These are phyloP conservation scores for Penicillium odoratum DNA, from an alignment of 495 filamentous ascomycete genomes.

Conservation along the genomic window DNA sequence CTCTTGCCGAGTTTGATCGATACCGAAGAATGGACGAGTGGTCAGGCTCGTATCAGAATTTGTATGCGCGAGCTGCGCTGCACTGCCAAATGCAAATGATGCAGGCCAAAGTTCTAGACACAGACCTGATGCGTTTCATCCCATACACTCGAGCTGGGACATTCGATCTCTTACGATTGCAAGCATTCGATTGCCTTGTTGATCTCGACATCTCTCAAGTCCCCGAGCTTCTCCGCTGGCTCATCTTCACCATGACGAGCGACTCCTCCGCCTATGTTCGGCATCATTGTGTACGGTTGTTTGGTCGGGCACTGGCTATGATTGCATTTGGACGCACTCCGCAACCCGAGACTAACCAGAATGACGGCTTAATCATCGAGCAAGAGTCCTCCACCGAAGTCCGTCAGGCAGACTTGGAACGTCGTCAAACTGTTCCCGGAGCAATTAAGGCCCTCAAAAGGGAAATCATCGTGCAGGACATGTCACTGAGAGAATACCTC, in stretches of 20 bases:
- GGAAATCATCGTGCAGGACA: constrained; percentile 59
- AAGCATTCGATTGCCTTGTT: constrained; percentile 78
- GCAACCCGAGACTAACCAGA: constrained; percentile 30
- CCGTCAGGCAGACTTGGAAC: constrained; percentile 66
- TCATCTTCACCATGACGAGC: constrained; percentile 68
- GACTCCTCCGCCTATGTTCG: constrained; percentile 84
- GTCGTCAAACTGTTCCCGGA: constrained; percentile 72
- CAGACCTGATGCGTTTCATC: constrained; percentile 66
- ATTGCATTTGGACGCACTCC: constrained; percentile 71
- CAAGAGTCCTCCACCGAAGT: constrained; percentile 67
- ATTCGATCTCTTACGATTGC: constrained; percentile 74
- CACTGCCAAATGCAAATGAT: constrained; percentile 74
- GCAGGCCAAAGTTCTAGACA: constrained; percentile 64
- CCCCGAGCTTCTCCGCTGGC: constrained; percentile 62
- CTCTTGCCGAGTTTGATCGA: constrained; percentile 82
- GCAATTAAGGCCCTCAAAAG: constrained; percentile 73
- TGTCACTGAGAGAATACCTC: constrained; percentile 64
- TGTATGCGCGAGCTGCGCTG: constrained; percentile 80
- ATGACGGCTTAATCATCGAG: constrained; percentile 76
- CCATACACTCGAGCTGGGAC: constrained; percentile 79
- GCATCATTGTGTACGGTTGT: constrained; percentile 61
- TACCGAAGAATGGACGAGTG: constrained; percentile 93
- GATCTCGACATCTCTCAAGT: constrained; percentile 71
- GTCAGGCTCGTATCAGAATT: constrained; percentile 86
- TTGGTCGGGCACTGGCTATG: constrained; percentile 72